Conservation (phyloP, 441 rosid genomes). For the Gossypium lobatum region DNA sequence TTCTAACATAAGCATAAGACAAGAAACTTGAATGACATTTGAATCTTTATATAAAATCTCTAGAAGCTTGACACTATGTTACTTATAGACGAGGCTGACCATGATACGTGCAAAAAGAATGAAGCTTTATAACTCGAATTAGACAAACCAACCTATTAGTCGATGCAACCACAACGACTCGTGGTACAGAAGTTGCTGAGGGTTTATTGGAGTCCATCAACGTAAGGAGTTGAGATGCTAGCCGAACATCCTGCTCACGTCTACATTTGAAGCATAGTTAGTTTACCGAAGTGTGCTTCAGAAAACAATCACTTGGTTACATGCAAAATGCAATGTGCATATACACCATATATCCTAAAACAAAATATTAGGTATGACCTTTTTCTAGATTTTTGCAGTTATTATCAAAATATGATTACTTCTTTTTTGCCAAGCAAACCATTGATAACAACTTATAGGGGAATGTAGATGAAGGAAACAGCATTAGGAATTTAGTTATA, state of each 20-base stretch:
- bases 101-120: background rate
- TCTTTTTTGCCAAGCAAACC: background rate
- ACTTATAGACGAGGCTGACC: background rate
- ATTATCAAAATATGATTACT: background rate
- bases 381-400: background rate
- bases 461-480: background rate
- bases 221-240: slow-evolving; percentile 65
- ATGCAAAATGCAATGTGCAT: background rate
- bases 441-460: background rate
- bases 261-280: slow-evolving; percentile 43
- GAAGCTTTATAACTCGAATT: background rate
- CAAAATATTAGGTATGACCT: background rate
- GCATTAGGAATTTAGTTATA: background rate
- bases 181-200: slow-evolving; percentile 37
- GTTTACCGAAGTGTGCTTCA: background rate
- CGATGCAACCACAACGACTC: slow-evolving; percentile 77
- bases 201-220: slow-evolving; percentile 77
- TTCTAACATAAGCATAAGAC: background rate
- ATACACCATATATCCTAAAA: background rate
- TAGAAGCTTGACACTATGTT: background rate
- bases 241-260: slow-evolving; percentile 72
- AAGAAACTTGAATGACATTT: background rate
- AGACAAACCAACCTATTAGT: slow-evolving; percentile 62
- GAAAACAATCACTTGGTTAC: background rate
- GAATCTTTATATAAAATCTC: background rate